A percentile compares a stretch with the other conserved stretches of the same genome.
These are phyloP conservation scores for Fusarium citri DNA, from an alignment of 2,329 filamentous ascomycete species.

Conservation along the genomic window DNA sequence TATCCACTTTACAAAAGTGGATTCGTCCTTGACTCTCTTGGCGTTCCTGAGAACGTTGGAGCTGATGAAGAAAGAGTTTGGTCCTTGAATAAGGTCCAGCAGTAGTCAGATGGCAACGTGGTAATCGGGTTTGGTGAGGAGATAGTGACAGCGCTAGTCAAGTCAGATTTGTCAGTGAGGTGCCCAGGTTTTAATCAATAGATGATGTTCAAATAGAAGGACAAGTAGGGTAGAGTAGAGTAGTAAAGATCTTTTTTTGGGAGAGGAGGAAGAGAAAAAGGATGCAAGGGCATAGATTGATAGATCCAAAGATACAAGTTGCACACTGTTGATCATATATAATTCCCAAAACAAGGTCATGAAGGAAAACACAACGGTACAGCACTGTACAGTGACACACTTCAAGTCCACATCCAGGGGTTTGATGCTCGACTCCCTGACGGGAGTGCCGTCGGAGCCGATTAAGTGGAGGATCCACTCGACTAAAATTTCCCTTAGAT, in stretches of 20 bases:
- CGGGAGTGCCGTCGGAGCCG: constrained; percentile 47
- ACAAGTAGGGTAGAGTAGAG: neutral
- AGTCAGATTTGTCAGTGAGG: constrained; percentile 26
- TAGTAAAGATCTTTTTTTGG: neutral
- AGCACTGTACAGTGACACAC: constrained; percentile 34
- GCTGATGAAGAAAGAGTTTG: constrained; percentile 26
- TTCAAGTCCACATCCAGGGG: constrained; percentile 42
- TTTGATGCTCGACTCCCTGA: constrained; percentile 45
- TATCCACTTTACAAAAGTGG: constrained; percentile 36
- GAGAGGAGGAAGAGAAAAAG: constrained; percentile 7
- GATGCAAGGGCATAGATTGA: constrained; percentile 6
- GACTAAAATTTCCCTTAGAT: constrained; percentile 48
- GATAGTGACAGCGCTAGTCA: constrained; percentile 26
- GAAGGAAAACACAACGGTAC: constrained; percentile 36
- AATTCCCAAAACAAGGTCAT: constrained; percentile 37
- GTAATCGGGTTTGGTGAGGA: constrained; percentile 24
- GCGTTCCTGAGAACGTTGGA: constrained; percentile 39
- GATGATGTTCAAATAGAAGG: neutral
- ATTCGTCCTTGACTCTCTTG: constrained; percentile 40
- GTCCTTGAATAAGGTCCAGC: constrained; percentile 20
- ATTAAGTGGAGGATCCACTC: constrained; percentile 48
- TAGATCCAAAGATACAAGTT: constrained; percentile 13
- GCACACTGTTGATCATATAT: constrained; percentile 43
- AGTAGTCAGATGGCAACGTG: constrained; percentile 23
- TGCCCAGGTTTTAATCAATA: neutral